A percentile compares a stretch with the other conserved stretches of the same genome.
phyloP scores from a whole-genome alignment of 495 filamentous ascomycete genomes.

The Lentithecium fluviatile region DNA sequence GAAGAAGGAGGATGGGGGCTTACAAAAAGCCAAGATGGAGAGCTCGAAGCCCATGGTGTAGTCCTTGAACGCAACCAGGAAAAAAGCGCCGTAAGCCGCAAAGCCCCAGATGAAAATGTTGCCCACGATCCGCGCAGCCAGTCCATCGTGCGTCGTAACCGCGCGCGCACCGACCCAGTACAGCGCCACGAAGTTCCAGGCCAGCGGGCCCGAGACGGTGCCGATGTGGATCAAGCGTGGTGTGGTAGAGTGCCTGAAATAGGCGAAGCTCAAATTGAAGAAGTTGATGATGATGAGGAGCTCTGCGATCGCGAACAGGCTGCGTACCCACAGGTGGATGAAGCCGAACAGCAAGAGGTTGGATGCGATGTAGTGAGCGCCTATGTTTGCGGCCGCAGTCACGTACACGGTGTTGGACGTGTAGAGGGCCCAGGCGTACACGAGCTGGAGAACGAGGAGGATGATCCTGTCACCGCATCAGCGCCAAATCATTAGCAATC shows the following conservation, averaged over 20 bases:
- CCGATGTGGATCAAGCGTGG: conserved; percentile 71
- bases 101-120: conserved; percentile 86
- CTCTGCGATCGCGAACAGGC: conserved; percentile 69
- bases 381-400: conserved; percentile 70
- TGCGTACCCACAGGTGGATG: conserved; percentile 77
- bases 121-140: conserved; percentile 71
- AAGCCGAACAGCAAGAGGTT: conserved; percentile 78
- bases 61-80: conserved; percentile 69
- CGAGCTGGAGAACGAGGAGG: conserved; percentile 70
- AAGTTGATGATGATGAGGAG: conserved; percentile 75
- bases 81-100: conserved; percentile 67
- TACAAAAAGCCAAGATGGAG: conserved; percentile 67
- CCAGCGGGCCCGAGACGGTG: conserved; percentile 71
- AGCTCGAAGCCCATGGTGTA: conserved; percentile 80
- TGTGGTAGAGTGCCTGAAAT: conserved; percentile 69
- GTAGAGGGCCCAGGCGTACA: conserved; percentile 76
- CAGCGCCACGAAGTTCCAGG: conserved; percentile 78
- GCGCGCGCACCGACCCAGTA: conserved; percentile 86
- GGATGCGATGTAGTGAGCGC: conserved; percentile 79
- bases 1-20: conserved; percentile 16
- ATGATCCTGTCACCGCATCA: conserved; percentile 55
- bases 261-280: conserved; percentile 70
- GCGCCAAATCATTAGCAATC: not conserved
- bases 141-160: conserved; percentile 55
- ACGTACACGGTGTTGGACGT: conserved; percentile 57